Evolutionary conservation across 2,329 filamentous ascomycete genomes (phyloP).

Genomic region (Bipolaris cookei): DNA sequence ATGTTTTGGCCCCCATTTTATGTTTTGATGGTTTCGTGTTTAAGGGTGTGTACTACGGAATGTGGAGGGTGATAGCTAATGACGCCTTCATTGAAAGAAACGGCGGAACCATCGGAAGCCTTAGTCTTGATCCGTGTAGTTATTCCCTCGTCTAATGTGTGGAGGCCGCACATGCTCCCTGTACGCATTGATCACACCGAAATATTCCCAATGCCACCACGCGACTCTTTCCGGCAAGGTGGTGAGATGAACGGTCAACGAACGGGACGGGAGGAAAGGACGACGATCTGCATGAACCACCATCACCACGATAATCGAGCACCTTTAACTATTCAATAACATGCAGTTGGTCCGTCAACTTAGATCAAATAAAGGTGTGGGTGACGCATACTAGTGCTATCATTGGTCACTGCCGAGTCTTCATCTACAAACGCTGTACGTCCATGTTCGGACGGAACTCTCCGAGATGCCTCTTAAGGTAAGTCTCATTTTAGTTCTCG

Average conservation of each 20-base stretch:
- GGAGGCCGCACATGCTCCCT: too few relatives aligned
- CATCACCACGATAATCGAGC: not conserved
- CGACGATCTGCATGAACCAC: not conserved
- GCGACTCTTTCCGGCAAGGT: too few relatives aligned
- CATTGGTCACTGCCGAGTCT: not conserved
- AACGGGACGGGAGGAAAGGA: not conserved
- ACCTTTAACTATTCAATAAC: not conserved
- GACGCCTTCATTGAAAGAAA: too few relatives aligned
- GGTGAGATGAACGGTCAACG: not conserved
- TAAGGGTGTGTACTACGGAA: not conserved
- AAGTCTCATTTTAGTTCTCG: not conserved
- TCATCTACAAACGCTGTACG: not conserved
- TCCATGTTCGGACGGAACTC: not conserved
- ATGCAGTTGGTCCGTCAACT: not conserved
- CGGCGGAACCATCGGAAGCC: too few relatives aligned
- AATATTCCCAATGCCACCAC: too few relatives aligned
- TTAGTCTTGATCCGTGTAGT: too few relatives aligned
- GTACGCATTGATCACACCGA: too few relatives aligned
- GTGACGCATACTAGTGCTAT: not conserved
- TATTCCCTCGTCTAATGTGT: too few relatives aligned
- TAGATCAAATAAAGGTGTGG: not conserved
- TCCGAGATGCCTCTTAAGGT: not conserved
- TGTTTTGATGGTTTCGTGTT: not conserved
- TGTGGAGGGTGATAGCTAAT: too few relatives aligned
- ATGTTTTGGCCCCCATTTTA: not conserved